Percentiles rank a stretch among this genome's conserved stretches.
phyloP scores from a whole-genome alignment of 2,329 filamentous ascomycete genomes.

The Didymella lethalis region DNA sequence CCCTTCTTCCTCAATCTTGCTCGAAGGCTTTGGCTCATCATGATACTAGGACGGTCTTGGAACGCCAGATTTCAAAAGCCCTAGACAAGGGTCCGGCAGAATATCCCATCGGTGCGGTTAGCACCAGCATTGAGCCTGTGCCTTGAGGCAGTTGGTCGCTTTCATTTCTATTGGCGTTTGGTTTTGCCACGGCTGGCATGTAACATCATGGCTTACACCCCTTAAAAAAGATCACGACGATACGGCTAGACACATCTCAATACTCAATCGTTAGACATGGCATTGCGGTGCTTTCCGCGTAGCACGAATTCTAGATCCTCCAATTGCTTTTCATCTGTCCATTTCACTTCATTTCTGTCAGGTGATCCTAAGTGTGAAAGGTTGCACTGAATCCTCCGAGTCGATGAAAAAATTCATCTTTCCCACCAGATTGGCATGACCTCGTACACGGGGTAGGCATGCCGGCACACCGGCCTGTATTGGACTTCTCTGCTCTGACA shows the following conservation, averaged over 20 bases:
- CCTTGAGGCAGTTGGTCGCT: neutral
- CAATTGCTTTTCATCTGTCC: neutral
- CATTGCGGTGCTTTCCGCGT: neutral
- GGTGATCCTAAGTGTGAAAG: conserved; percentile 3
- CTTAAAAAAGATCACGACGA: conserved; percentile 9
- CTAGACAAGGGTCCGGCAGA: conserved; percentile 10
- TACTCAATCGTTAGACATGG: neutral
- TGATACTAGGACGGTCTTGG: conserved; percentile 1
- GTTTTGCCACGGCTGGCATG: conserved; percentile 2
- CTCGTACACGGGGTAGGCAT: conserved; percentile 20
- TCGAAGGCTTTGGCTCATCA: neutral
- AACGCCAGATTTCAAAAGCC: conserved; percentile 9
- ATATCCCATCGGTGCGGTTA: conserved; percentile 5
- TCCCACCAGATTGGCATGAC: conserved; percentile 20
- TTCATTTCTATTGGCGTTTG: neutral
- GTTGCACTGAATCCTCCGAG: conserved; percentile 12
- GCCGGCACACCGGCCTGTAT: conserved; percentile 15
- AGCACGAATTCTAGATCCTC: neutral
- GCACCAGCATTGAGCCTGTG: neutral
- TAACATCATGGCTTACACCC: conserved; percentile 17
- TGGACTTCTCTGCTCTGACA: conserved; percentile 11
- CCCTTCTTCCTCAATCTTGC: neutral
- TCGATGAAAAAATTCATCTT: conserved; percentile 22
- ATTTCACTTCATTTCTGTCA: neutral
- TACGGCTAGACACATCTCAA: conserved; percentile 5